These are phyloP conservation scores for Amylostereum chailletii DNA, from an alignment of 1,284 basidiomycete species.

Conservation along the genomic window DNA sequence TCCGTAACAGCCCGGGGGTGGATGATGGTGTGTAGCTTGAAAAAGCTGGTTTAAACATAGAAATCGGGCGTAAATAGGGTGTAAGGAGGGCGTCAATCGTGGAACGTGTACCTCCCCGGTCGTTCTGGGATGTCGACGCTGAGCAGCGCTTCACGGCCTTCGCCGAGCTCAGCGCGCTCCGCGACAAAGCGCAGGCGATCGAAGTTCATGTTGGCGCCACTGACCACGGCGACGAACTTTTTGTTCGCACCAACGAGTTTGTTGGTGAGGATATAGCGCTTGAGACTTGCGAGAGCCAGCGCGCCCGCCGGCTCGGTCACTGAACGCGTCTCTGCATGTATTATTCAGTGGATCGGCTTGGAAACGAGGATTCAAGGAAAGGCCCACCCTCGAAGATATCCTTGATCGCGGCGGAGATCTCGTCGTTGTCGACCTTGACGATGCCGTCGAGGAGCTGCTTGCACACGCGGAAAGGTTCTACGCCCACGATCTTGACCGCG, in stretches of 20 bases:
- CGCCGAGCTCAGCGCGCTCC: slow-evolving; percentile 95
- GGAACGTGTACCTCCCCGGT: slow-evolving; percentile 69
- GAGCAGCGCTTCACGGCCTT: slow-evolving; percentile 88
- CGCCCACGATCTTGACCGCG: slow-evolving; percentile 94
- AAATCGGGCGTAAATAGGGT: neutral
- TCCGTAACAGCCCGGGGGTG: slow-evolving; percentile 94
- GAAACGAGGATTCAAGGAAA: neutral
- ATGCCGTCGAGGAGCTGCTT: slow-evolving; percentile 80
- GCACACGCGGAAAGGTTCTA: slow-evolving; percentile 92
- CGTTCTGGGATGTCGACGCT: slow-evolving; percentile 90
- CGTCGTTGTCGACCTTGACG: slow-evolving; percentile 87
- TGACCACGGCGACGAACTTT: slow-evolving; percentile 86
- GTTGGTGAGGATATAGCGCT: slow-evolving; percentile 80
- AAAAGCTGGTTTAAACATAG: slow-evolving; percentile 52
- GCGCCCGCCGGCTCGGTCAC: slow-evolving; percentile 98
- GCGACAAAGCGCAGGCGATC: slow-evolving; percentile 93
- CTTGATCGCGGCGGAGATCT: slow-evolving; percentile 98
- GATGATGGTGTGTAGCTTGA: slow-evolving; percentile 81
- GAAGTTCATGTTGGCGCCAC: slow-evolving; percentile 99
- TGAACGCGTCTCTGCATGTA: slow-evolving; percentile 74
- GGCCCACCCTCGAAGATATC: slow-evolving; percentile 91
- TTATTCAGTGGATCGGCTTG: neutral
- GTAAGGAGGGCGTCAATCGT: neutral
- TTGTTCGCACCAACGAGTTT: slow-evolving; percentile 77
- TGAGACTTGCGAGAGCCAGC: slow-evolving; percentile 86